Evolutionary conservation across 176 grass and related monocot genomes (phyloP), one percentile per base, ranked within the genome.

Genomic region (Eragrostis nindensis): DNA sequence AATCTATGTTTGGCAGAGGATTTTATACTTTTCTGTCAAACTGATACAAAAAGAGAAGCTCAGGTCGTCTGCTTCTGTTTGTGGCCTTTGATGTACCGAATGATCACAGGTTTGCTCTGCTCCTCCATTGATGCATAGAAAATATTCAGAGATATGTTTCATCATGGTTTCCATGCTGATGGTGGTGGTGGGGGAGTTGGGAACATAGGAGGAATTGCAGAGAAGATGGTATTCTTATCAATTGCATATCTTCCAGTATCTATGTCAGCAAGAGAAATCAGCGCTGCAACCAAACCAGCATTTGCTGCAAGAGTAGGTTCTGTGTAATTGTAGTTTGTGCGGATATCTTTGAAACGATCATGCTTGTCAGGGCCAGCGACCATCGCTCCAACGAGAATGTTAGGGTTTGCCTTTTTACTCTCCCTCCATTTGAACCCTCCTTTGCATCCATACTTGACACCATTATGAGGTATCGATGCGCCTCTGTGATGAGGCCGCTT

Each of bases 341-440:
- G 88, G 40, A 97, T 80, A 89, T 97, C 91, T 68, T 94, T 91
- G 86, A 94, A 97, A 12, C 91, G 78, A 65, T 97, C 94, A 79
- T 94, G 94, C 80, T 76, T 93, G 82, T 97, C 94, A 85, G 94
- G 91, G 25, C 94, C 91, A 65, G 94, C 94, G 65, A 91, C 86
- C 91, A 97, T 91, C 74, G 94, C 94, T 66, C 94, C 94, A 15
- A 87, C 29, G 21, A 97, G 82, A 75, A 92, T 78, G 80, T 97
- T 93, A 80, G 94, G 94, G 66, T 97, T 97, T 87, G 86, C 73
- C 75, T 83, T 97, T 49, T 97, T 97, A 55, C 59, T 86, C 45
- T 97, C 94, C 70, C 91, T 87, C 94, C 94, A 97, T 87, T 91
- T 97, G 46, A 87, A 93, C 39, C 94, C 94, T 91, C 94, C 94